These are phyloP conservation scores for Dissophora globulifera DNA, from an alignment of 192 early-diverging fungal species.

Conservation along the genomic window DNA sequence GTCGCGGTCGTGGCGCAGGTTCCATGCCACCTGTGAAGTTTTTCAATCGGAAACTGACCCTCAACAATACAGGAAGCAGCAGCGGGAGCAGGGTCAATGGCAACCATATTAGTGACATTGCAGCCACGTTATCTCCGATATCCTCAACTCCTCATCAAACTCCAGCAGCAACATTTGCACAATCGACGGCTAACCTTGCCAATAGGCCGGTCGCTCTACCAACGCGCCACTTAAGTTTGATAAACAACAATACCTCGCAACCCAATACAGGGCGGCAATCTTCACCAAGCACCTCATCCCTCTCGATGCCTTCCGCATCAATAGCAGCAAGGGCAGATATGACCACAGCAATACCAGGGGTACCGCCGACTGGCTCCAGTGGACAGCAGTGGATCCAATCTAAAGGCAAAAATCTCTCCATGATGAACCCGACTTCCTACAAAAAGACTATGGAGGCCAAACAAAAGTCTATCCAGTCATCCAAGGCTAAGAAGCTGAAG, in stretches of 20 bases:
- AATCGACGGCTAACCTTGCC: background rate
- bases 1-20: slow-evolving; percentile 12
- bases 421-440: slow-evolving; percentile 43
- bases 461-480: slow-evolving; percentile 34
- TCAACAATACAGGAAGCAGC: slow-evolving; percentile 41
- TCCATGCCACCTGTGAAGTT: background rate
- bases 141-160: background rate
- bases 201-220: background rate
- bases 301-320: background rate
- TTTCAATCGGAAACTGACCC: slow-evolving; percentile 40
- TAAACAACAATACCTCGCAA: slow-evolving; percentile 14
- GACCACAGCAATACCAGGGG: background rate
- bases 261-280: slow-evolving; percentile 1
- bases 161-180: background rate
- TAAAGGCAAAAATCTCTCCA: slow-evolving; percentile 43
- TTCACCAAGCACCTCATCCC: background rate
- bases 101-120: too few species aligned
- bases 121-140: background rate
- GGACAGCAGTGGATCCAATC: slow-evolving; percentile 48
- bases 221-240: slow-evolving; percentile 31
- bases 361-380: background rate
- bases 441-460: slow-evolving; percentile 51
- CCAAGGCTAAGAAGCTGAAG: slow-evolving; percentile 33
- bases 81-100: too few species aligned
- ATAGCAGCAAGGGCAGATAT: background rate